These are phyloP conservation scores for Corchorus capsularis DNA, from an alignment of 345 rosid genomes.

Conservation along the genomic window DNA sequence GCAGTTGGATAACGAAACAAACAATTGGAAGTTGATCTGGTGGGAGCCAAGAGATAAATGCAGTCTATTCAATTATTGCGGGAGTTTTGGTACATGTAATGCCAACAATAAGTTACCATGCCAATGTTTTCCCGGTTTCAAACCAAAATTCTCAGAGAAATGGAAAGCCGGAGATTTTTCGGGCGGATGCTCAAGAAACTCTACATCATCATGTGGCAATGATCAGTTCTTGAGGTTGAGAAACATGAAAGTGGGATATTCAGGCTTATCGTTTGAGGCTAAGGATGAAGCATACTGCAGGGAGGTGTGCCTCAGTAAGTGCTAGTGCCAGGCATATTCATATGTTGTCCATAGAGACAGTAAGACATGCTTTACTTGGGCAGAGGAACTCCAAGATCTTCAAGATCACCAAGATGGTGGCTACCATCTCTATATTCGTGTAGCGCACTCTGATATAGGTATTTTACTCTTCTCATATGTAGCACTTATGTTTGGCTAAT, in stretches of 20 bases:
- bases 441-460: slow-evolving; percentile 25
- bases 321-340: slow-evolving; percentile 42
- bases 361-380: slow-evolving; percentile 38
- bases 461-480: not conserved
- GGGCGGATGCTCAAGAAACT: slow-evolving; percentile 36
- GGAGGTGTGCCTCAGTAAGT: slow-evolving; percentile 15
- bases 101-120: slow-evolving; percentile 26
- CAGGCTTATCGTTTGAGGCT: not conserved
- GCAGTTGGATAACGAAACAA: slow-evolving; percentile 2
- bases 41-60: slow-evolving; percentile 40
- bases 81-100: slow-evolving; percentile 43
- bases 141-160: slow-evolving; percentile 21
- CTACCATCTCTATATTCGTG: slow-evolving; percentile 24
- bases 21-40: slow-evolving; percentile 35
- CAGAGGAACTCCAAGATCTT: not conserved
- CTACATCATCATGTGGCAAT: not conserved
- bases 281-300: slow-evolving; percentile 7
- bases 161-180: slow-evolving; percentile 33
- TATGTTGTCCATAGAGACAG: not conserved
- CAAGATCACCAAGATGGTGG: slow-evolving; percentile 14
- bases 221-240: slow-evolving; percentile 21
- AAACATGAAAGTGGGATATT: slow-evolving; percentile 17
- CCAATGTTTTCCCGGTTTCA: slow-evolving; percentile 52
- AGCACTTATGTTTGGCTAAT: not conserved
- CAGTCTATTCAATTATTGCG: slow-evolving; percentile 36